Evolutionary conservation across 306 rosid species (phyloP).

Genomic region (Begonia peltatifolia): DNA sequence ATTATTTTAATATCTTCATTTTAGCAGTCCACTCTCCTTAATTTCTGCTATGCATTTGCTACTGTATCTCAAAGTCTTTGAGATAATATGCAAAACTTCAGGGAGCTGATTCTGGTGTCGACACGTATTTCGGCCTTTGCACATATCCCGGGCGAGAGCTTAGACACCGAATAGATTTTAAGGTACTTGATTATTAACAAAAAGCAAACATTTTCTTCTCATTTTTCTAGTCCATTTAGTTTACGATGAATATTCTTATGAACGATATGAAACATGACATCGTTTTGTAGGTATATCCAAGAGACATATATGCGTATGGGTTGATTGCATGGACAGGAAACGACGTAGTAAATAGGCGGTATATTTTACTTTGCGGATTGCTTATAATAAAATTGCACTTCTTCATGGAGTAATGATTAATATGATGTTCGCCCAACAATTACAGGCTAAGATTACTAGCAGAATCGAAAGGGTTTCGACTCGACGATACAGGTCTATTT

Average conservation of each 20-base stretch:
- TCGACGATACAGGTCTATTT: constrained; percentile 82
- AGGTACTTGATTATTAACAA: constrained; percentile 23
- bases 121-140: constrained; percentile 88
- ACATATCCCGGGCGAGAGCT: constrained; percentile 79
- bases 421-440: not conserved
- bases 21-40: not conserved
- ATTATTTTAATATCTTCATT: constrained; percentile 11
- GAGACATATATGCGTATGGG: constrained; percentile 77
- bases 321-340: constrained; percentile 88
- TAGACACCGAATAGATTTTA: constrained; percentile 78
- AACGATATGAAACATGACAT: too few relatives aligned
- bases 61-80: not conserved
- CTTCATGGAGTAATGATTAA: not conserved
- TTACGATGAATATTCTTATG: too few relatives aligned
- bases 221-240: not conserved
- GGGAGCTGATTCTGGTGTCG: constrained; percentile 83
- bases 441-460: constrained; percentile 79
- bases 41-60: not conserved
- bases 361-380: not conserved
- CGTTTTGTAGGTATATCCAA: constrained; percentile 59
- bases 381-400: not conserved
- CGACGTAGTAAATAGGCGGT: constrained; percentile 90
- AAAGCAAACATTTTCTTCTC: not conserved
- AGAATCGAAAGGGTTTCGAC: constrained; percentile 80
- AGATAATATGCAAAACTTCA: constrained; percentile 15